Evolutionary conservation across 2,329 filamentous ascomycete genomes (phyloP).

Genomic region (Fusarium sp.): DNA sequence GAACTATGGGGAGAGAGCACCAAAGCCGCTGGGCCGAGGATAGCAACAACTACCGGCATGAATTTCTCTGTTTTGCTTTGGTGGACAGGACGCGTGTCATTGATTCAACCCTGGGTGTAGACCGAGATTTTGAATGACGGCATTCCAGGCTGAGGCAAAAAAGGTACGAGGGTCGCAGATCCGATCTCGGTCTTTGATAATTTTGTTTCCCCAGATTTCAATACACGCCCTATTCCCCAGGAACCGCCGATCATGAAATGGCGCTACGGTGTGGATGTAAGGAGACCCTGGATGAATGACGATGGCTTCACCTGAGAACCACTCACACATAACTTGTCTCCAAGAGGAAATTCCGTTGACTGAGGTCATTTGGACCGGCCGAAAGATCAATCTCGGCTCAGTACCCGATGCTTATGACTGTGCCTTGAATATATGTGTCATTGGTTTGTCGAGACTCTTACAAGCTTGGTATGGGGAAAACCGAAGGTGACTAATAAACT

Average conservation of each 20-base stretch:
- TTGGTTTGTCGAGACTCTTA: constrained; percentile 2
- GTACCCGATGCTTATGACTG: neutral
- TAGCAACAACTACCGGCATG: constrained; percentile 39
- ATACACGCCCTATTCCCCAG: constrained; percentile 39
- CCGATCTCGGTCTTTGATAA: constrained; percentile 37
- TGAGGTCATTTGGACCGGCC: constrained; percentile 4
- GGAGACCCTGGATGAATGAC: constrained; percentile 22
- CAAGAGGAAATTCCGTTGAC: constrained; percentile 26
- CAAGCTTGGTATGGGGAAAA: neutral
- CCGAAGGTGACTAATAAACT: neutral
- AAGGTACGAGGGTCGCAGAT: constrained; percentile 27
- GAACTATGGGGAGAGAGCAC: constrained; percentile 20
- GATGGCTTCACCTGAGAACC: constrained; percentile 31
- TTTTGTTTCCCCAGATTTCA: constrained; percentile 38
- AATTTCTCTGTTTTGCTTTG: constrained; percentile 13
- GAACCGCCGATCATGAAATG: constrained; percentile 23
- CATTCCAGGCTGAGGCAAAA: constrained; percentile 27
- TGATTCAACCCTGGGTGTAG: constrained; percentile 26
- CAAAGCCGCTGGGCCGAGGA: constrained; percentile 47
- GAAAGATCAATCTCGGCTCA: constrained; percentile 3
- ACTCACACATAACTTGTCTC: constrained; percentile 23
- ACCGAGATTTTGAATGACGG: constrained; percentile 21
- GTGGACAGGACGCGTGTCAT: constrained; percentile 3
- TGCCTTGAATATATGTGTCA: constrained; percentile 33
- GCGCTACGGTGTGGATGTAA: constrained; percentile 31